Base-by-base conservation (phyloP, 768 basidiomycete species). In the Panaeolus papilionaceus region DNA sequence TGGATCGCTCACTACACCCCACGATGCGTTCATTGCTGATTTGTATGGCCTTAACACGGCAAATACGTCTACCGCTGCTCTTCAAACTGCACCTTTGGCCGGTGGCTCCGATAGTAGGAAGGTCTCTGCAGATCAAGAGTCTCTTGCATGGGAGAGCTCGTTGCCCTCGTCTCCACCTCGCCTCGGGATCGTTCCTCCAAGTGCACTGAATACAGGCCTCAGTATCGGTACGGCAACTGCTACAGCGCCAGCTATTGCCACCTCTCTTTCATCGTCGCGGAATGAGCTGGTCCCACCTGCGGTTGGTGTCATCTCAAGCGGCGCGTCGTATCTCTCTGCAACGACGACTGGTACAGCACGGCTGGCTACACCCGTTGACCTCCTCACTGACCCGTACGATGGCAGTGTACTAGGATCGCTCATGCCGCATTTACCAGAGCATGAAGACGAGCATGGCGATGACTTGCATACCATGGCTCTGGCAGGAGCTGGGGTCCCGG, bases 21-120 rank as follows among this genome's bases (percentile, higher is more conserved):
- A 92, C 71, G 91, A 92, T 75, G 82, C 82, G 23, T 76, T 88
- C 62, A 75, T 92, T n/a, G 83, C 86, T 38, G 85, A 85, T 64
- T 79, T 89, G 40, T 81, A 83, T 9, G 80, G 80, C 4, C 11
- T 14, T n/a, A 58, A 58, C 28, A 37, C 42, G 10, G 42, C 16
- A 16, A 44, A 44, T 51, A 20, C 54, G 26, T 37, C 54, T 58
- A 58, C 54, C 16, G 26, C 54, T 28, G 54, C 28, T 28, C 54
- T 58, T 28, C 54, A 58, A 33, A 6, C 11, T 14, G 8, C 54
- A 16, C 14, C 54, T n/a, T 4, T 37, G 26, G 12, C n/a, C 14
- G 28, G 54, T 16, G 54, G 16, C 9, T 33, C 54, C 4, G 54
- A 58, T 58, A 51, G 11, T 14, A 44, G 54, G 33, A 58, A 58